Conservation (phyloP, 441 rosid genomes). For the Mallotus repandus region DNA sequence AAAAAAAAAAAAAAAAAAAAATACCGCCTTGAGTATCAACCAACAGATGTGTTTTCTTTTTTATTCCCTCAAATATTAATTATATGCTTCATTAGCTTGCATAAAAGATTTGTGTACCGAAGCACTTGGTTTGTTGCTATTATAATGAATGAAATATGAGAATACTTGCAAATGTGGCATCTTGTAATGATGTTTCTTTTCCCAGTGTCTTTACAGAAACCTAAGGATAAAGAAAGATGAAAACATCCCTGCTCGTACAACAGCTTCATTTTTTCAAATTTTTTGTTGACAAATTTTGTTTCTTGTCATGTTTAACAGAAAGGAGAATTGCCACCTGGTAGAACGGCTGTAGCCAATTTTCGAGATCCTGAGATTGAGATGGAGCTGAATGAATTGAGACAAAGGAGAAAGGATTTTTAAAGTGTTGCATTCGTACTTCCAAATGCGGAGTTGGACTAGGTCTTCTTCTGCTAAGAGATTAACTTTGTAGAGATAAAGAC, state of each 20-base stretch:
- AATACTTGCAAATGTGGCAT: too few relatives aligned
- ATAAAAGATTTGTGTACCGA: too few relatives aligned
- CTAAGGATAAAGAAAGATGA: background rate
- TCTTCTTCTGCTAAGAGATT: conserved; percentile 4
- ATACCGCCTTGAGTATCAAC: too few relatives aligned
- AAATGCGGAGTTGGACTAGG: conserved; percentile 7
- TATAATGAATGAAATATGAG: too few relatives aligned
- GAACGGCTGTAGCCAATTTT: conserved; percentile 38
- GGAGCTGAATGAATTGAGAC: conserved; percentile 67
- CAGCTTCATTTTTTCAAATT: background rate
- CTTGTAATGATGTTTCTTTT: background rate
- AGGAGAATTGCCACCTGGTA: conserved; percentile 74
- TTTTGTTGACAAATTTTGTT: background rate
- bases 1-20: too few relatives aligned
- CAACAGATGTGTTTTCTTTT: too few relatives aligned
- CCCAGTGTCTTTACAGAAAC: too few relatives aligned
- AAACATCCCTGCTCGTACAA: background rate
- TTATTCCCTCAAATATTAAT: too few relatives aligned
- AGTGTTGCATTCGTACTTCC: background rate
- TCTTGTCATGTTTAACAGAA: conserved; percentile 37
- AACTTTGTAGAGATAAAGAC: conserved; percentile 22
- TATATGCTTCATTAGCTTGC: too few relatives aligned
- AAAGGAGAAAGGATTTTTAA: conserved; percentile 55
- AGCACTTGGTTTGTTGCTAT: too few relatives aligned
- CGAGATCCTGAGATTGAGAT: conserved; percentile 62